Base-by-base conservation (phyloP, 2,329 filamentous ascomycete genomes). In the Boeremia exigua region DNA sequence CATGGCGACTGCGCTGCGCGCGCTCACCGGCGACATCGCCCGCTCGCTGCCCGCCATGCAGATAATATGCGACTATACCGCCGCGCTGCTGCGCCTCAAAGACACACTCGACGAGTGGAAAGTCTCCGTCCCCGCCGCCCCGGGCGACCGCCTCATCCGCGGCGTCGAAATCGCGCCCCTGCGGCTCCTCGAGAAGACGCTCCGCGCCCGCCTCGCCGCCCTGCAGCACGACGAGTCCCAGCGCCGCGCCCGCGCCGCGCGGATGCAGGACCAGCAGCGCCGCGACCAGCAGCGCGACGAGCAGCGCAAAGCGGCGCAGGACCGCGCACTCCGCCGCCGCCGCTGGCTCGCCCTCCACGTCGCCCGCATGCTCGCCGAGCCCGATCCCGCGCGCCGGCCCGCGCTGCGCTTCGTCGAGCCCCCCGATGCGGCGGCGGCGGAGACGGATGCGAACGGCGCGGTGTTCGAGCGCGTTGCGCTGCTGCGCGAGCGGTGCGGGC, bases 371-470 rank as follows among this genome's bases (percentile, higher is more conserved):
- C 39, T 56, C 12, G 69, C 59, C 25, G 72, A 75, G 47, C 61
- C 65, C 2, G 61, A 69, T 33, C 25, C 42, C 6, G 9, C 11
- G 33, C 53, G 60, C 12, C 56, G 60, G n/a, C 42, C 36, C 11
- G 45, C 42, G 23, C 44, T 69, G 5, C 39, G 48, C 6, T 61
- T 65, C 7, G 44, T 51, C 5, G 58, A 56, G 8, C 45, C 63
- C n/a, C 52, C 61, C 3, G 56, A 66, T 17, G 1, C 56, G 3
- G 65, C 61, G 17, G 1, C 56, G 4, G 64, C 61, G 4, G 72
- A 75, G 15, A 55, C 61, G 23, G 78, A 80, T 44, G 70, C 74
- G 0, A 76, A 79, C 48, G 79, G 78, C 6, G 28, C 68, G 0
- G 49, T 49, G 0, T 79, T 80, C 44, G 72, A 77, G 45, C 75